A percentile compares a stretch with the other conserved stretches of the same genome.
Evolutionary conservation across 805 yeast genomes (phyloP).

Genomic region (Monosporozyma aquatica): DNA sequence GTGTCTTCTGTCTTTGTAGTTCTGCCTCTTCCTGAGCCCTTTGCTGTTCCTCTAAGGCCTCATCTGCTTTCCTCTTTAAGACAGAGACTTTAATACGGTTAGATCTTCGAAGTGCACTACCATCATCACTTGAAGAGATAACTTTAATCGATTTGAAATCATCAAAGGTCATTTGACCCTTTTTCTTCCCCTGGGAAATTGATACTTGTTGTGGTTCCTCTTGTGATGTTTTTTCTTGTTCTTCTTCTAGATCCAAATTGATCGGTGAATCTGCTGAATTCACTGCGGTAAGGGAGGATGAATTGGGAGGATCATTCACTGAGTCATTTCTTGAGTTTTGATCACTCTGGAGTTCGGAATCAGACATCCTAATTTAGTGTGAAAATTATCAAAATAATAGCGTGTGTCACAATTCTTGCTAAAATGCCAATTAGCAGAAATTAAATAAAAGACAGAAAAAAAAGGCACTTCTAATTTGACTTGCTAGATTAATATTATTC

Average conservation of each 20-base stretch:
- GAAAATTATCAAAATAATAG: no score
- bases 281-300: neutral
- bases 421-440: no score
- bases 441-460: no score
- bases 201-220: neutral
- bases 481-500: no score
- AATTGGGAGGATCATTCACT: no score
- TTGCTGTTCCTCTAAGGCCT: neutral
- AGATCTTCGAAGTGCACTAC: slow-evolving; percentile 1
- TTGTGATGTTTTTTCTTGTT: neutral
- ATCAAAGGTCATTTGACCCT: slow-evolving; percentile 23
- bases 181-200: slow-evolving; percentile 11
- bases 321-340: no score
- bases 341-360: no score
- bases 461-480: no score
- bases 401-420: no score
- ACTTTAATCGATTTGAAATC: slow-evolving; percentile 23
- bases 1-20: no score
- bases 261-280: neutral
- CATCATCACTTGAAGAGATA: slow-evolving; percentile 4
- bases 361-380: no score
- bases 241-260: neutral
- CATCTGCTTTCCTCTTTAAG: neutral
- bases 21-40: neutral
- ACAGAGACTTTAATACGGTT: slow-evolving; percentile 1